Percentiles rank a stretch among this genome's conserved stretches.
Evolutionary conservation across 345 rosid genomes (phyloP).

Genomic region (rapeseed (Brassica napus)): DNA sequence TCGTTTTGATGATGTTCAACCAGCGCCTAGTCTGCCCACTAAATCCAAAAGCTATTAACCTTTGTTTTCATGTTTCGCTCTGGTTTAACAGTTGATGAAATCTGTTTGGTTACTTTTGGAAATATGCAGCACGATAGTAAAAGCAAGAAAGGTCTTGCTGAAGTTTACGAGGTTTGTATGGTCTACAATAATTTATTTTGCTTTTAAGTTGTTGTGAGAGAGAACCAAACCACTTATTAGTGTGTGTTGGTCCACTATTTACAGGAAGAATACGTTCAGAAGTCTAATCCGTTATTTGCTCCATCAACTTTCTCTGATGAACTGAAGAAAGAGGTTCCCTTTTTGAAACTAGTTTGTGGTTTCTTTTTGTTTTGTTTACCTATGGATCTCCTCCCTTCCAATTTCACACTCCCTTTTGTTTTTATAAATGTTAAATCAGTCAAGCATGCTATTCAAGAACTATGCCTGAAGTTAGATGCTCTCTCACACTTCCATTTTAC

Average conservation of each 20-base stretch:
- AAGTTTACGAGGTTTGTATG: slow-evolving; percentile 91
- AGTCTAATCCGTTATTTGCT: slow-evolving; percentile 65
- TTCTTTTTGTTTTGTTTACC: neutral
- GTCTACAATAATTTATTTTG: neutral
- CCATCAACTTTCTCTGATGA: slow-evolving; percentile 79
- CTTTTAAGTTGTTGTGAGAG: neutral
- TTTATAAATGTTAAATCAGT: slow-evolving; percentile 47
- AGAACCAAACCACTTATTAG: neutral
- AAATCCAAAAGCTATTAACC: slow-evolving; percentile 48
- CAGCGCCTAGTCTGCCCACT: slow-evolving; percentile 52
- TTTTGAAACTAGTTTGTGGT: neutral
- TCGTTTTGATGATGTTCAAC: slow-evolving; percentile 69
- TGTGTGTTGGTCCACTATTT: slow-evolving; percentile 30
- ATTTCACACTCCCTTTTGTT: neutral
- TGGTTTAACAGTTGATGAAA: slow-evolving; percentile 7
- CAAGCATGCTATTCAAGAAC: slow-evolving; percentile 73
- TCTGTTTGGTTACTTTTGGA: slow-evolving; percentile 12
- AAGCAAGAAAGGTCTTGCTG: slow-evolving; percentile 95
- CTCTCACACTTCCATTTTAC: slow-evolving; percentile 96
- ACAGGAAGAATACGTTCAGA: slow-evolving; percentile 82
- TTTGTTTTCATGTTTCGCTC: neutral
- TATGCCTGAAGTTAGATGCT: slow-evolving; percentile 93
- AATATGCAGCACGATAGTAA: slow-evolving; percentile 82
- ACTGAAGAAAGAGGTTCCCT: slow-evolving; percentile 74
- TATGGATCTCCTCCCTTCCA: neutral